phyloP scores from a whole-genome alignment of 192 early-diverging fungal species.

The Jimgerdemannia flammicorona region DNA sequence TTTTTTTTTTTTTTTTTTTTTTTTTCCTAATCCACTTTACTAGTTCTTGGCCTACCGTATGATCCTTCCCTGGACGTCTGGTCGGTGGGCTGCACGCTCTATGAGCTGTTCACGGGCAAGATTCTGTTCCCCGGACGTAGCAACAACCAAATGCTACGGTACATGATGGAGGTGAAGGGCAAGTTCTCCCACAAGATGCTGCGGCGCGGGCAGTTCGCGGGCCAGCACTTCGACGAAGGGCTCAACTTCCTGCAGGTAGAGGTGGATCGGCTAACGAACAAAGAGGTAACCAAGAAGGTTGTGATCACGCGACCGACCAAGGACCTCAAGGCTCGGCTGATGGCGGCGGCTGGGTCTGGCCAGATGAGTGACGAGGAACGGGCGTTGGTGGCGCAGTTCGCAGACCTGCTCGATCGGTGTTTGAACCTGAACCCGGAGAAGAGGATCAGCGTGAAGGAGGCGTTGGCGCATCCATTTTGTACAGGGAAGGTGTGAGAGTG shows the following conservation, averaged over 20 bases:
- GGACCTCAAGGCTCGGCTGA: slow-evolving; percentile 68
- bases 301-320: slow-evolving; percentile 59
- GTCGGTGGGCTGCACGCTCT: slow-evolving; percentile 93
- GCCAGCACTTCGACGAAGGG: slow-evolving; percentile 86
- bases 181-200: slow-evolving; percentile 82
- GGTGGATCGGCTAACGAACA: slow-evolving; percentile 57
- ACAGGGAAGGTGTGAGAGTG: slow-evolving; percentile 30
- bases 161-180: slow-evolving; percentile 94
- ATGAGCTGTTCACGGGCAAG: slow-evolving; percentile 93
- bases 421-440: slow-evolving; percentile 85
- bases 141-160: slow-evolving; percentile 95
- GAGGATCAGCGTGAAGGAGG: slow-evolving; percentile 81
- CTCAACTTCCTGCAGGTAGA: slow-evolving; percentile 62
- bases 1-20: background rate
- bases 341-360: slow-evolving; percentile 45
- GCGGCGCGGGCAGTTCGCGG: slow-evolving; percentile 75
- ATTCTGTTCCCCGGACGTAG: slow-evolving; percentile 90
- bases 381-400: slow-evolving; percentile 62
- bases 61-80: slow-evolving; percentile 91
- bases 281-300: slow-evolving; percentile 67
- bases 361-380: slow-evolving; percentile 55
- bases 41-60: slow-evolving; percentile 84
- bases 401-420: slow-evolving; percentile 82
- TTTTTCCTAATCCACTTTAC: background rate
- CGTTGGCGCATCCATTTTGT: slow-evolving; percentile 85